Percentiles rank a stretch among this genome's conserved stretches.
These are phyloP conservation scores for Raphanus raphanistrum DNA, from an alignment of 345 rosid genomes.

Conservation along the genomic window DNA sequence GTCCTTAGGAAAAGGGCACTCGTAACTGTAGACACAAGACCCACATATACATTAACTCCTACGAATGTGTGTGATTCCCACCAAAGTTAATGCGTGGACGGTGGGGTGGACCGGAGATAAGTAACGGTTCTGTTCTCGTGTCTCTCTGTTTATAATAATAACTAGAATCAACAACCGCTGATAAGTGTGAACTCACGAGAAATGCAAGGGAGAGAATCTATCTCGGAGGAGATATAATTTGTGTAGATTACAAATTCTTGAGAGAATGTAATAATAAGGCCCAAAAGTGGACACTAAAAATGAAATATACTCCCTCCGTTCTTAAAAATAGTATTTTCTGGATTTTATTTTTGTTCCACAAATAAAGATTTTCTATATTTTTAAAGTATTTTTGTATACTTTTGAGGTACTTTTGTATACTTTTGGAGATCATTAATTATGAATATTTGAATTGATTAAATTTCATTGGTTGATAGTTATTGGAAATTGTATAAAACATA, in stretches of 20 bases:
- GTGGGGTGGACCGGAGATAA: neutral
- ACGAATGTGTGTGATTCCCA: constrained; percentile 14
- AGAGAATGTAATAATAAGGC: neutral
- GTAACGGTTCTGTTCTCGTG: constrained; percentile 23
- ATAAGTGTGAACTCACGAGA: constrained; percentile 14
- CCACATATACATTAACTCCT: neutral
- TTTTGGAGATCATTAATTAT: too few relatives aligned
- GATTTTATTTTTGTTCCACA: too few relatives aligned
- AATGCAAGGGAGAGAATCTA: neutral
- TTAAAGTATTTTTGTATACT: too few relatives aligned
- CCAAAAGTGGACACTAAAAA: constrained; percentile 1
- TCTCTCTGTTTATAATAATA: neutral
- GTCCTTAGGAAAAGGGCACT: constrained; percentile 18
- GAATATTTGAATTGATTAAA: too few relatives aligned
- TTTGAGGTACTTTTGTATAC: too few relatives aligned
- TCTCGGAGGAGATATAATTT: neutral
- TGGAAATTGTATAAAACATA: too few relatives aligned
- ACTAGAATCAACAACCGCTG: neutral
- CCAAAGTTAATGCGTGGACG: constrained; percentile 16
- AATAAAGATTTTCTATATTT: too few relatives aligned
- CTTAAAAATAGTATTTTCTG: too few relatives aligned
- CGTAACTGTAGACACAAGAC: constrained; percentile 18
- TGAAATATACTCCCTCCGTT: too few relatives aligned
- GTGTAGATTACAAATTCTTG: neutral
- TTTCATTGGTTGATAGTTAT: too few relatives aligned